Percentiles rank a stretch among this genome's conserved stretches.
These are phyloP conservation scores for Oryza meyeriana DNA, from an alignment of 176 grass and related monocot genomes.

Conservation along the genomic window DNA sequence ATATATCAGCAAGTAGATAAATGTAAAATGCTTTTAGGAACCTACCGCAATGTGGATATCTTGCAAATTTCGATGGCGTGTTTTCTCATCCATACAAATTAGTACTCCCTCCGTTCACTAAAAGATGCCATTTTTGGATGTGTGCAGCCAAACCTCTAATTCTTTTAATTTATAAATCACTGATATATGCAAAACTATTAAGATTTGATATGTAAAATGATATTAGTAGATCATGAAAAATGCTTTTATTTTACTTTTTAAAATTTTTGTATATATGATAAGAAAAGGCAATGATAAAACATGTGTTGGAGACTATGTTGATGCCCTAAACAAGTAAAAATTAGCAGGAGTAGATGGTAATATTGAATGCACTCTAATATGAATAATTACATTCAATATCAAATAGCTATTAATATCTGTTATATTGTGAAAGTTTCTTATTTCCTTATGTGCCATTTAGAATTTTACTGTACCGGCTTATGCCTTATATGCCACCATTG, in stretches of 20 bases:
- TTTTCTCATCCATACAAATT: background rate
- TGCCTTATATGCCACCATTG: background rate
- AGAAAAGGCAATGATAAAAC: background rate
- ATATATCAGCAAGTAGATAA: background rate
- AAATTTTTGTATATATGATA: no score
- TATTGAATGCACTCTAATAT: background rate
- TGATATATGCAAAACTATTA: no score
- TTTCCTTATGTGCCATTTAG: background rate
- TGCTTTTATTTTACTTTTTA: no score
- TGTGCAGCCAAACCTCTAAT: no score
- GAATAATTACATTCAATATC: background rate
- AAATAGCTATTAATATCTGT: conserved; percentile 3
- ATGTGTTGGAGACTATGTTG: background rate
- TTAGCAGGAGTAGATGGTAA: background rate
- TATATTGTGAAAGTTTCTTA: background rate
- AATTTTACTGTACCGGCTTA: background rate
- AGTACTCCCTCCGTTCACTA: background rate
- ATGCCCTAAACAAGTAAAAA: background rate
- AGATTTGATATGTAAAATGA: background rate
- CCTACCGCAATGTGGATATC: background rate
- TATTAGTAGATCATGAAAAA: no score
- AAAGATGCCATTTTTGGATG: background rate
- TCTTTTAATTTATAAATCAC: no score
- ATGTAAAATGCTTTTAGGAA: background rate
- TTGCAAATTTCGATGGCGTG: background rate